These are phyloP conservation scores for Nymphaea colorata DNA, from an alignment of 164 flowering plant genomes.

Conservation along the genomic window DNA sequence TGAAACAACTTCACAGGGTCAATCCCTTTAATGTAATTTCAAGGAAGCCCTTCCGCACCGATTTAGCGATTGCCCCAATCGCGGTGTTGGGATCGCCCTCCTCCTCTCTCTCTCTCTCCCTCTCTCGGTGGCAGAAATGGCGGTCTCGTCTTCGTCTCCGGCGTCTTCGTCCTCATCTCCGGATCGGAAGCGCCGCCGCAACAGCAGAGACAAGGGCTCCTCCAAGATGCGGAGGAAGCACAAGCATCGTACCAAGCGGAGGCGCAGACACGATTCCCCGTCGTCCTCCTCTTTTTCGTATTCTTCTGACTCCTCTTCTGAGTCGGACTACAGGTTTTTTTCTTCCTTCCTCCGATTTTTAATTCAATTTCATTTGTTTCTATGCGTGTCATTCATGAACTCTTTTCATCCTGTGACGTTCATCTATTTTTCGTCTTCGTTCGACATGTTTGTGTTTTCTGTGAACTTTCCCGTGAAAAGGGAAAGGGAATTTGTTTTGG, in stretches of 20 bases:
- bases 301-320: conserved; percentile 14
- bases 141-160: conserved; percentile 4
- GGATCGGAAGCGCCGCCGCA: conserved; percentile 8
- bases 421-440: too few species aligned
- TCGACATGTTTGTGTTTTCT: neutral
- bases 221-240: conserved; percentile 51
- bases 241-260: conserved; percentile 42
- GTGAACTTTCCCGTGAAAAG: neutral
- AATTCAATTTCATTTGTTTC: neutral
- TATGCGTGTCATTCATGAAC: neutral
- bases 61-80: too few species aligned
- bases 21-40: too few species aligned
- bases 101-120: neutral
- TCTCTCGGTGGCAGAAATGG: neutral
- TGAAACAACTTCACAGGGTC: too few species aligned
- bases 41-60: too few species aligned
- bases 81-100: too few species aligned
- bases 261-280: conserved; percentile 28
- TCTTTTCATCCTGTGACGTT: neutral
- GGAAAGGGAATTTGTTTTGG: neutral
- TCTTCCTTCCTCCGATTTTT: neutral
- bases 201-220: conserved; percentile 28
- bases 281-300: conserved; percentile 22
- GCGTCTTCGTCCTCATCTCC: conserved; percentile 26
- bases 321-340: conserved; percentile 18